Base-by-base conservation (phyloP, 768 basidiomycete species). In the Xerocomus brunneocitrinus region DNA sequence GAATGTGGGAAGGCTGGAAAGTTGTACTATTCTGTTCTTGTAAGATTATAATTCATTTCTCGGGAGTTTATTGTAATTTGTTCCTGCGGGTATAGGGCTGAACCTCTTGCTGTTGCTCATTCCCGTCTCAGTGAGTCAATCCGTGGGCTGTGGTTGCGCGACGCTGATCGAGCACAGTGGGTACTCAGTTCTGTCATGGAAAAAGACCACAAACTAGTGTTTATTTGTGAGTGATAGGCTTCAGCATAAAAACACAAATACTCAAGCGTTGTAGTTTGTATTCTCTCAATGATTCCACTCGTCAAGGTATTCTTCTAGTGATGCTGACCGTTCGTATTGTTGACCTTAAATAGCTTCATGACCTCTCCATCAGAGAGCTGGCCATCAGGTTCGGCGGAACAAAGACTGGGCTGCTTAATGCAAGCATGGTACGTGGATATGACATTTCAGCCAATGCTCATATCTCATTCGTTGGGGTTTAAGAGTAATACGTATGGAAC, bases 401-500 rank as follows among this genome's bases (percentile, higher is more conserved):
- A 14, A 84, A 81, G 61, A 83, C 89, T 0, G 91, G 89, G 0
- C 74, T 95, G 19, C 71, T 93, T 31, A 92, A 92, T 59, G 89
- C 88, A 39, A 89, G 83, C 66, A 74, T 90, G 82, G 87, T 89
- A 65, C 47, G 79, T 63, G 13, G 12, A 28, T 16, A 31, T 7
- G 1, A 48, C 34, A 8, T 38, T 36, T 41, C 4, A 0, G n/a
- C 31, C n/a, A 8, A 16, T 10, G 43, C 57, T 67, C 9, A 55
- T 36, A 38, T 4, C 28, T n/a, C 47, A 31, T 27, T 34, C n/a
- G 46, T 30, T 19, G 39, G 16, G 49, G 61, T 32, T 25, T 5
- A 46, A 89, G 87, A 84, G 81, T 50, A 89, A 89, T 82, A 67
- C 67, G 84, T 87, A 65, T 65, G 84, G 74, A 2, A 25, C 60